Evolutionary conservation across 1,284 basidiomycete genomes (phyloP).

Genomic region (Cryptococcus amylolentus): DNA sequence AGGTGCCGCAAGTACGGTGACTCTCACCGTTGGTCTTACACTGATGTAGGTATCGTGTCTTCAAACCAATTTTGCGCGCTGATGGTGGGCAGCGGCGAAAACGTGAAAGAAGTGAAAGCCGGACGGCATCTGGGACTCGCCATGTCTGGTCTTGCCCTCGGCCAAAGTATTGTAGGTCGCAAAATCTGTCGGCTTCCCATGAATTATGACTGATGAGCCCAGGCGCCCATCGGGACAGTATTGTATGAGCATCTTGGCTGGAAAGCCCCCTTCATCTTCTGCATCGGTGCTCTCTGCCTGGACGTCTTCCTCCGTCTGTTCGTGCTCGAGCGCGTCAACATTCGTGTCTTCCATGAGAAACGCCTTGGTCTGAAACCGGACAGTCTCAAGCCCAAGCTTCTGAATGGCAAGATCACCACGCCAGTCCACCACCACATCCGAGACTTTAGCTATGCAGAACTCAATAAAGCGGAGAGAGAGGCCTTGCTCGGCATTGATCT

Average conservation of each 20-base stretch:
- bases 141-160: constrained; percentile 65
- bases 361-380: background rate
- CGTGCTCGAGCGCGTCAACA: constrained; percentile 52
- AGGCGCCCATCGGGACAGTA: constrained; percentile 61
- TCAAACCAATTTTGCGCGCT: no score
- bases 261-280: constrained; percentile 69
- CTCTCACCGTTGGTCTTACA: no score
- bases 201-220: background rate
- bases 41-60: no score
- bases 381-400: background rate
- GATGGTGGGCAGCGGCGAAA: constrained; percentile 59
- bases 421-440: background rate
- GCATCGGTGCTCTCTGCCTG: constrained; percentile 58
- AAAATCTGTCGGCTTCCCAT: constrained; percentile 49
- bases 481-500: constrained; percentile 22
- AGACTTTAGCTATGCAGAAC: background rate
- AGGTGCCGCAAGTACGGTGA: constrained; percentile 65
- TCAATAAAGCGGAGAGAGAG: background rate
- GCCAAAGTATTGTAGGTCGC: constrained; percentile 41
- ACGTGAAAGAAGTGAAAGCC: constrained; percentile 58
- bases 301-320: constrained; percentile 59
- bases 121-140: constrained; percentile 70
- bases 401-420: background rate
- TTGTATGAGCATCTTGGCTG: constrained; percentile 67
- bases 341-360: constrained; percentile 20